Base-by-base conservation (phyloP, 768 basidiomycete species). In the Royoungia palumana region DNA sequence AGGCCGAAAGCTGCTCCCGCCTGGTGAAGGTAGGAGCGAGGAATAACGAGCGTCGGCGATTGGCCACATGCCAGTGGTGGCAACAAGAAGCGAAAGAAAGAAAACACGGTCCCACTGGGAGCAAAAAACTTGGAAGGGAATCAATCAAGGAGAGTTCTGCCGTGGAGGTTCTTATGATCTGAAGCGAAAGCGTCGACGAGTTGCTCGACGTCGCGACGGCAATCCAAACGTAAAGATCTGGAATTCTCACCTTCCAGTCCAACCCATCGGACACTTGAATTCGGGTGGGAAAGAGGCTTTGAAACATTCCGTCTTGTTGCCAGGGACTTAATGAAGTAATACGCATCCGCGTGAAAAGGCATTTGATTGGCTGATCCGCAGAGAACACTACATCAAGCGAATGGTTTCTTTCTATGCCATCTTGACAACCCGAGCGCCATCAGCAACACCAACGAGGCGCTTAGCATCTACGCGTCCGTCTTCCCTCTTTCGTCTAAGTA, bases 351-450 rank as follows among this genome's bases (percentile, higher is more conserved):
- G 25, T 8, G 25, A 27, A 27, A 27, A 27, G 5, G 25, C 7
- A 27, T 27, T 9, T 27, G 25, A 27, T 27, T 27, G 25, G 25
- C 7, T n/a, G n/a, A n/a, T n/a, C n/a, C n/a, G n/a, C n/a, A n/a
- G n/a, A n/a, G n/a, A n/a, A n/a, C n/a, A n/a, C n/a, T n/a, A n/a
- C n/a, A n/a, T n/a, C n/a, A n/a, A n/a, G 25, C 10, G 25, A 9
- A 9, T 27, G 3, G 7, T 36, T 19, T 13, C 24, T 44, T 8
- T 39, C 47, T 61, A 78, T 25, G 64, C 66, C 83, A 86, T 85
- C 68, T 77, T 83, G 53, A 92, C 67, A 7, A 94, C 87, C 62
- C 80, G 84, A 46, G 75, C 79, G 10, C 85, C 85, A 55, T 91
- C 87, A 6, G 76, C 86, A 17, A 88, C 56, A 4, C 81, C 86